phyloP scores from a whole-genome alignment of 2,329 filamentous ascomycete species.

The Phaeosphaeriaceae sp. region DNA sequence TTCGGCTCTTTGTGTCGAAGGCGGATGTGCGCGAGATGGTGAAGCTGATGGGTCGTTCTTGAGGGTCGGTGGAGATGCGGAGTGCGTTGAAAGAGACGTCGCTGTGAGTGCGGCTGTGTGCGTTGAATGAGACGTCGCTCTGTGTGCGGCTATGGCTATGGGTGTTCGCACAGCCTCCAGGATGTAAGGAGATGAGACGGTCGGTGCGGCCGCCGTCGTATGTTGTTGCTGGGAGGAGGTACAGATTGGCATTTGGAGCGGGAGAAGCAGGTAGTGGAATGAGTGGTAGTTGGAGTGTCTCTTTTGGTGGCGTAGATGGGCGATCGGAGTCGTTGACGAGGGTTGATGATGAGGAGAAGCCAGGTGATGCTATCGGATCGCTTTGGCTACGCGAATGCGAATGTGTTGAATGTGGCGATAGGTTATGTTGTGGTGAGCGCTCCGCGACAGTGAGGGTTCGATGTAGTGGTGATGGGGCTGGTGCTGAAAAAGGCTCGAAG shows the following conservation, averaged over 20 bases:
- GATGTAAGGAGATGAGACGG: conserved; percentile 20
- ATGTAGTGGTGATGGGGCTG: neutral
- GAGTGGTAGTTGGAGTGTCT: conserved; percentile 20
- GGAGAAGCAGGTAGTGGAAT: conserved; percentile 15
- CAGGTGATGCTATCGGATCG: conserved; percentile 28
- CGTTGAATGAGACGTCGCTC: neutral
- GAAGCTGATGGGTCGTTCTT: conserved; percentile 25
- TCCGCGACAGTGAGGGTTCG: conserved; percentile 3
- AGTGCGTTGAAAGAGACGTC: conserved; percentile 6
- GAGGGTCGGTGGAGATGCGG: conserved; percentile 16
- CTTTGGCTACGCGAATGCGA: conserved; percentile 31
- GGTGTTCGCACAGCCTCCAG: conserved; percentile 7
- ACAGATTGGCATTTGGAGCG: conserved; percentile 20
- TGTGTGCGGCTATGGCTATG: neutral
- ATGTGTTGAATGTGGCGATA: conserved; percentile 21
- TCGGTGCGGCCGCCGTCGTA: conserved; percentile 21
- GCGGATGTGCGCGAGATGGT: conserved; percentile 17
- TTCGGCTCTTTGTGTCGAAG: conserved; percentile 22
- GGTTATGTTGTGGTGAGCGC: conserved; percentile 10
- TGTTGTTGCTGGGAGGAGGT: conserved; percentile 31
- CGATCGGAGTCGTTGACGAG: conserved; percentile 16
- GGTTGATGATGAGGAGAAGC: conserved; percentile 27
- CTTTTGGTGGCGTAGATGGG: conserved; percentile 10
- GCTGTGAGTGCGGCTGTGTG: neutral
- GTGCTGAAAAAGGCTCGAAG: neutral